Base-by-base conservation (phyloP, 495 filamentous ascomycete species). In the Annulohypoxylon moriforme region DNA sequence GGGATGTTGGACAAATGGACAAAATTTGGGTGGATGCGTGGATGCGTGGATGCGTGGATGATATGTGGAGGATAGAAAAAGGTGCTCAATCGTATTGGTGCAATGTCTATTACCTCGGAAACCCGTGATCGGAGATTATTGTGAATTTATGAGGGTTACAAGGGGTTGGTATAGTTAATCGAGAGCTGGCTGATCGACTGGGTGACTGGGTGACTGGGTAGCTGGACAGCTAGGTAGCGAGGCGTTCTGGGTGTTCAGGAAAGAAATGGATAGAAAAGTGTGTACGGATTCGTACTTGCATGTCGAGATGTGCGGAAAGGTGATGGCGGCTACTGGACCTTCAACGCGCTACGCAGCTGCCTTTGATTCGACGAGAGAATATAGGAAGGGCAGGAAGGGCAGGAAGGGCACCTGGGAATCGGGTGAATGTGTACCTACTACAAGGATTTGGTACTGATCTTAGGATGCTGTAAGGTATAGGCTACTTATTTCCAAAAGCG, bases 301-400 rank as follows among this genome's bases (percentile, higher is more conserved):
- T 63, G 56, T 47, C 49, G 52, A 74, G 53, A 57, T 74, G 56
- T 71, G 58, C 31, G 62, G 25, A 64, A 55, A 69, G 67, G 56
- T 66, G 69, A 68, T 46, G 74, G 76, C 76, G 76, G 76, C 34
- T 74, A 69, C 67, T 67, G 59, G 71, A 74, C 62, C 60, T 64
- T 63, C 49, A 42, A 62, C 59, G 66, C 71, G 77, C 77, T 77
- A 79, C 77, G 77, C 77, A 77, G 71, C 73, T 55, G 56, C 55
- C 46, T 75, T 38, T 75, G 73, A 79, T 79, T 79, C 62, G 75
- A 70, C 60, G 29, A 33, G 56, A 18, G 38, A 16, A 65, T 62
- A 56, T 55, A 69, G 27, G 29, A 53, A 62, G 44, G 44, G 49
- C 42, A 63, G 9, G 33, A 36, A 36, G 33, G 36, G 13, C 36